Base-by-base conservation (phyloP, 1,284 basidiomycete species). In the Ceratobasidium sp. region DNA sequence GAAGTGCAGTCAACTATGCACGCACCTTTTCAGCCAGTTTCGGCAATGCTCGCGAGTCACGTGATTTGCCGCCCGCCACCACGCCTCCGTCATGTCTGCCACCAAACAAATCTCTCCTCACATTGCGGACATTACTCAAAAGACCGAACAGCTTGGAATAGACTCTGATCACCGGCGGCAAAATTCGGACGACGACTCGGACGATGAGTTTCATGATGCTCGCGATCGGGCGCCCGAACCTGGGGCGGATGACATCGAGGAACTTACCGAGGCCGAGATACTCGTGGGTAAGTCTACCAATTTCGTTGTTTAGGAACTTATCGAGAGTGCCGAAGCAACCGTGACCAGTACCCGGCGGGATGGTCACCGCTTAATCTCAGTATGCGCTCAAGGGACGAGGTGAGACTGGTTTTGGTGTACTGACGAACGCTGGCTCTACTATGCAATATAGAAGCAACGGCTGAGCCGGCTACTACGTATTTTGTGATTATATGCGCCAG, bases 161-260 rank as follows among this genome's bases (percentile, higher is more conserved):
- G 34, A 52, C 19, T 37, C 57, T 59, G 61, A 44, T 11, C 0
- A 2, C 19, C 3, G 9, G 8, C 17, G 19, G 8, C 13, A 40
- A 22, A 25, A 62, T 13, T 73, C 70, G 52, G 79, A 83, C 75
- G 83, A 84, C 17, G 84, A 84, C 76, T 66, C 64, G 4, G 44
- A 51, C 8, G 85, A 85, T 80, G 85, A 86, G 80, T 86, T 86
- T 78, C 84, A 85, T 81, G 84, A 83, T 68, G 83, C 84, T 66
- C 83, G 85, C 62, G 64, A 76, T 46, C 57, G 57, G 25, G 59
- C 22, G 25, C 22, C 56, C 22, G 43, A 49, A 7, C 43, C 54
- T 25, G n/a, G 29, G 37, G 43, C n/a, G 25, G 43, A 57, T 34
- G 32, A 59, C 34, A 46, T 43, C 9, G 54, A 65, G 25, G 69